Evolutionary conservation across 202 grass and related monocot species (phyloP), one percentile per base, ranked within the genome.

Genomic region (Setaria italica): DNA sequence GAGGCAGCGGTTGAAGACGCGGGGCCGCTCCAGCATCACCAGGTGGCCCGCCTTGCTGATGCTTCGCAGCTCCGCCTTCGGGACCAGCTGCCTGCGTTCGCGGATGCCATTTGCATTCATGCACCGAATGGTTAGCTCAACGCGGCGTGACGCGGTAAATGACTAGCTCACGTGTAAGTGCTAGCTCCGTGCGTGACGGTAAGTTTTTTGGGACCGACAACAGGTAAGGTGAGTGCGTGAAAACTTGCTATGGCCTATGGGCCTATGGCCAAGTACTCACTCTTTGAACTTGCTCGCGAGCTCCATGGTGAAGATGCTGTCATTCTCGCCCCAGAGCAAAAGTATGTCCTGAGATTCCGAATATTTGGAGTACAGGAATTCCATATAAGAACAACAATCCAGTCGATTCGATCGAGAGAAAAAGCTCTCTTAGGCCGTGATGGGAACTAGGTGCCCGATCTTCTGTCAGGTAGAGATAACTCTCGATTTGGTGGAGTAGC

Each of bases 11-110:
- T 89, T 96, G 70, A 86, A 96, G 11, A 81, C 85, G 39, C 79
- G 66, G 0, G 94, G 94, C 50, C 94, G 79, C 83, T 90, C 94
- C 11, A 93, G 42, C 14, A 87, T 87, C 35, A 79, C 85, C 15
- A 93, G 62, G 32, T 96, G 91, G 13, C 87, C 91, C 11, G 91
- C 91, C 50, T 88, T 86, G 34, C 74, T 64, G 70, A 97, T 93
- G 87, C 37, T 79, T 79, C 83, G 74, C 13, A 97, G 83, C 73
- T 47, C 62, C 30, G 91, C 72, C 13, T 86, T 97, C 32, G 92
- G 60, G 1, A 91, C 94, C 9, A 93, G 82, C 85, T 86, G 74
- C 56, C 94, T 96, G 72, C 47, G 39, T 41, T 41, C 39, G 39
- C 39, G 39, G 39, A 35, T 2, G 34, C 39, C 39, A 41, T 29